phyloP scores from a whole-genome alignment of 768 basidiomycete species.

The Lactifluus volemus region DNA sequence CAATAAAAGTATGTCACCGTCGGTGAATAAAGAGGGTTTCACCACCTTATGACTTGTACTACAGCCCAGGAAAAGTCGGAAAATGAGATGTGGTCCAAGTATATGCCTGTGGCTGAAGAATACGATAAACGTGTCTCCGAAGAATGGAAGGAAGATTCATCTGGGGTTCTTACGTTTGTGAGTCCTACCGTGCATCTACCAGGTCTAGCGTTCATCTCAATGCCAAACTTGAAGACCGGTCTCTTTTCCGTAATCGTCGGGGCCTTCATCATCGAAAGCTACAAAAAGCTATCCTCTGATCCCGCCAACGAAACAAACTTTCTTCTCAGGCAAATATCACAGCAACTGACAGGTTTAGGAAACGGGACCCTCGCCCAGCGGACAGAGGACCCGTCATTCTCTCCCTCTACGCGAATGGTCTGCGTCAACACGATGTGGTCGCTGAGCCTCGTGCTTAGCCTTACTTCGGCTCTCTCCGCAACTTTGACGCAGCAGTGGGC shows the following conservation, averaged over 20 bases:
- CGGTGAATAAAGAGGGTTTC: neutral
- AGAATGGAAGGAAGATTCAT: slow-evolving; percentile 15
- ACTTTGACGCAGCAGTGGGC: slow-evolving; percentile 15
- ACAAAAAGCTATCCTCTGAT: slow-evolving; percentile 13
- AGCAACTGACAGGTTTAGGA: slow-evolving; percentile 5
- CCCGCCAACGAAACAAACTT: neutral
- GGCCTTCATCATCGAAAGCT: slow-evolving; percentile 19
- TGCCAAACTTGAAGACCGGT: too few species aligned
- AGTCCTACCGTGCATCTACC: neutral
- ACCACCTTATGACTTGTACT: neutral
- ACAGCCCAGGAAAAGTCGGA: neutral
- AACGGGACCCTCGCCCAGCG: neutral
- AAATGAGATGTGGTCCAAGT: slow-evolving; percentile 15
- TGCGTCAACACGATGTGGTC: slow-evolving; percentile 15
- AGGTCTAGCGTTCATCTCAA: too few species aligned
- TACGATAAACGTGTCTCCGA: slow-evolving; percentile 6
- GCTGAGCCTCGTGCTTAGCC: slow-evolving; percentile 14
- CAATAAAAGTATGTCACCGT: neutral
- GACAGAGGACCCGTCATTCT: neutral
- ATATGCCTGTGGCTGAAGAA: slow-evolving; percentile 4
- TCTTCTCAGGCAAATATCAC: neutral
- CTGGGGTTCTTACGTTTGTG: slow-evolving; percentile 15
- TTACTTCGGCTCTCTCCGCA: slow-evolving; percentile 11
- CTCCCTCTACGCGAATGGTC: neutral
- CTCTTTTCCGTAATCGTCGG: too few species aligned